Evolutionary conservation across 202 grass and related monocot genomes (phyloP).

Genomic region (Cymbopogon flexuosus): DNA sequence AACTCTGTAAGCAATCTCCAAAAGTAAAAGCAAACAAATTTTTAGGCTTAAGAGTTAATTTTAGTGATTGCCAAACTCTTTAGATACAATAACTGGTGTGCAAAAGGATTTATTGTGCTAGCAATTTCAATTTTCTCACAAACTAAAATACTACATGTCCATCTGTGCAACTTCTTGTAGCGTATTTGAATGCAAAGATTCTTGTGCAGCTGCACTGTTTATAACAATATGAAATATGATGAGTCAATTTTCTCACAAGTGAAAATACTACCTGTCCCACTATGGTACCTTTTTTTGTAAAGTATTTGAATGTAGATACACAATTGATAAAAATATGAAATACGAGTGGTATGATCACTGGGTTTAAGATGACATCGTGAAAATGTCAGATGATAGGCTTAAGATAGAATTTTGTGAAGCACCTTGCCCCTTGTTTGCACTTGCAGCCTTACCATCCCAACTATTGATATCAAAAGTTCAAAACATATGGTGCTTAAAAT

Average conservation of each 20-base stretch:
- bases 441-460: not conserved
- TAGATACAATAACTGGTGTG: not conserved
- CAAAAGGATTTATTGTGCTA: constrained; percentile 1
- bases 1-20: not conserved
- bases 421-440: not conserved
- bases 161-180: not conserved
- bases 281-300: not conserved
- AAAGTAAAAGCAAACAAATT: not conserved
- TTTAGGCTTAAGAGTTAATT: not conserved
- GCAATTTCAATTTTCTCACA: not conserved
- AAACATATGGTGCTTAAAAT: constrained; percentile 27
- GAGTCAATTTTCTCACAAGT: not conserved
- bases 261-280: not conserved
- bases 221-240: constrained; percentile 1
- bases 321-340: not conserved
- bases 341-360: not conserved
- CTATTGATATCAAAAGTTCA: constrained; percentile 15
- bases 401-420: not conserved
- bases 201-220: constrained; percentile 1
- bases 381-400: not conserved
- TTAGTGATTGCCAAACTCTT: not conserved
- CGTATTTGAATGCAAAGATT: constrained; percentile 7
- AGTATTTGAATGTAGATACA: constrained; percentile 12
- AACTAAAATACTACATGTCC: not conserved
- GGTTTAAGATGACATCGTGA: not conserved